Conservation (phyloP, 2,329 filamentous ascomycete species). For the Aspergillus oerlinghausenensis region DNA sequence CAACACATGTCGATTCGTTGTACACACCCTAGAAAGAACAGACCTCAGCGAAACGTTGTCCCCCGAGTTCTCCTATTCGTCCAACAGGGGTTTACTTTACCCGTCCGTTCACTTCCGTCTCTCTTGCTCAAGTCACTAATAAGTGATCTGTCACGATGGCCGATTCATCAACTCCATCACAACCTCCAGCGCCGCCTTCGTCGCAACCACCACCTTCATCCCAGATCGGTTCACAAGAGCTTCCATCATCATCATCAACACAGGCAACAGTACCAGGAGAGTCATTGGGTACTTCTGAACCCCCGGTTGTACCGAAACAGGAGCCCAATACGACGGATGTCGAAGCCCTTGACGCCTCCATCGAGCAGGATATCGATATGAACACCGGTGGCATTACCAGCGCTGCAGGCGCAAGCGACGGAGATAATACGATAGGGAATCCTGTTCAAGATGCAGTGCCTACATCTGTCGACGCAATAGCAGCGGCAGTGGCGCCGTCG, state of each 20-base stretch:
- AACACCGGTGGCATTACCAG: conserved; percentile 18
- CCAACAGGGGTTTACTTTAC: conserved; percentile 6
- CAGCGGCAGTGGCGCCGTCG: conserved; percentile 53
- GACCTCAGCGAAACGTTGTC: background rate
- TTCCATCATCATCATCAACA: conserved; percentile 14
- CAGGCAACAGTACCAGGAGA: conserved; percentile 6
- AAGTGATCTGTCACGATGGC: conserved; percentile 26
- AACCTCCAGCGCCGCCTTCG: conserved; percentile 13
- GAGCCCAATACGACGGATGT: conserved; percentile 22
- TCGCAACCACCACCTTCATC: conserved; percentile 19
- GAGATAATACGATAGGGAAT: conserved; percentile 16
- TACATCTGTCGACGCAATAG: conserved; percentile 41
- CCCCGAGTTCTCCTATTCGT: conserved; percentile 2
- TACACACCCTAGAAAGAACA: background rate
- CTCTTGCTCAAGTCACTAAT: conserved; percentile 16
- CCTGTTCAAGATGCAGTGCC: conserved; percentile 13
- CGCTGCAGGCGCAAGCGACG: conserved; percentile 14
- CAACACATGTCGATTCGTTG: background rate
- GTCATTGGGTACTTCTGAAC: conserved; percentile 13
- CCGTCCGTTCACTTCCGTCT: conserved; percentile 12
- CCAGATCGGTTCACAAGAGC: conserved; percentile 22
- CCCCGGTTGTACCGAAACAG: conserved; percentile 17
- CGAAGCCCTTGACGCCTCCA: conserved; percentile 28
- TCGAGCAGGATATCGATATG: conserved; percentile 37
- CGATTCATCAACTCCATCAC: conserved; percentile 28